phyloP scores from a whole-genome alignment of 306 rosid species.

The Gastrolobium bilobum region DNA sequence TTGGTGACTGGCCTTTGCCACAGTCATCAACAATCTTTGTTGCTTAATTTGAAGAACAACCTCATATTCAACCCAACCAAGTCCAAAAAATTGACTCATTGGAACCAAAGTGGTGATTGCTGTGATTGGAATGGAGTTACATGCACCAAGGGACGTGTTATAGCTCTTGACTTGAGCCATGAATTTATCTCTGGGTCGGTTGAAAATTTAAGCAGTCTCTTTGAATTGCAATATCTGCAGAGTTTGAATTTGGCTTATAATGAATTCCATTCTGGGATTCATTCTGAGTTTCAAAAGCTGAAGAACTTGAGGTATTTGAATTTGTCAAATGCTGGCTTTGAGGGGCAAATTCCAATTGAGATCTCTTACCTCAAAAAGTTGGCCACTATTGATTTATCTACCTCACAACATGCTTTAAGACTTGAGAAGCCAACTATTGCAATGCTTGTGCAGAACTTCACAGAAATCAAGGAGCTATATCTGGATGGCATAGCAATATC shows the following conservation, averaged over 20 bases:
- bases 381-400: background rate
- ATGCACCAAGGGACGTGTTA: background rate
- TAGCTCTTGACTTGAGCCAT: constrained; percentile 13
- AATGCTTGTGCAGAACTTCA: background rate
- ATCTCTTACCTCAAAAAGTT: background rate
- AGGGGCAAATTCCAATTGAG: constrained; percentile 30
- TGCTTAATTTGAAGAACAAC: constrained; percentile 1
- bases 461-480: background rate
- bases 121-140: no score
- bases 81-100: no score
- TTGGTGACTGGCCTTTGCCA: background rate
- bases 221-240: constrained; percentile 17
- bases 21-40: constrained; percentile 10
- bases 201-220: background rate
- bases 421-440: constrained; percentile 13
- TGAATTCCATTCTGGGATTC: background rate
- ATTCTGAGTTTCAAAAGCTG: background rate
- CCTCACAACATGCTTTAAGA: background rate
- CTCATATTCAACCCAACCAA: background rate
- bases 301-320: constrained; percentile 21
- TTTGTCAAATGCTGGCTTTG: constrained; percentile 33
- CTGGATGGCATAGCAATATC: constrained; percentile 5
- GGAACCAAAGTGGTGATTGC: no score
- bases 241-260: constrained; percentile 42
- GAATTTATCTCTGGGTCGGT: constrained; percentile 1